Conservation (phyloP, 164 flowering plant species). For the Tinospora cordifolia region DNA sequence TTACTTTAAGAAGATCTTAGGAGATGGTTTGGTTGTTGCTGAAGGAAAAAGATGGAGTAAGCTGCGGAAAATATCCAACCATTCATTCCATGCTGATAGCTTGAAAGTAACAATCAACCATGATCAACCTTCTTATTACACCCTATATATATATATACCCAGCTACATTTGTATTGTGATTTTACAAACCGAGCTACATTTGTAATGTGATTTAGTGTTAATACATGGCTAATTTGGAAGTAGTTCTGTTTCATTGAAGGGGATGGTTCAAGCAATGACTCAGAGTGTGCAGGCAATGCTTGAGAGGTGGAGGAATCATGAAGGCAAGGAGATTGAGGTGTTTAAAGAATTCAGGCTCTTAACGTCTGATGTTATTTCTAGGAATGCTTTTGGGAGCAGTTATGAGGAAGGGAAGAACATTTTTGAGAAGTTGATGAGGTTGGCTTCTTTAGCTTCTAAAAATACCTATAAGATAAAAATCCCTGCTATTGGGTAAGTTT, state of each 20-base stretch:
- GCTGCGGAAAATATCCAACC: constrained; percentile 19
- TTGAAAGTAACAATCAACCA: constrained; percentile 25
- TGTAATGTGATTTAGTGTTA: no score
- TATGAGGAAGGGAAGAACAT: constrained; percentile 37
- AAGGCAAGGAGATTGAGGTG: no score
- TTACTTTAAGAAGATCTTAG: constrained; percentile 28
- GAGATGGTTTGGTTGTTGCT: constrained; percentile 32
- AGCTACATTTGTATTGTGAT: no score
- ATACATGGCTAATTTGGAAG: no score
- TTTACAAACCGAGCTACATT: no score
- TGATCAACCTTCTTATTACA: not conserved
- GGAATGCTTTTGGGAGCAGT: constrained; percentile 52
- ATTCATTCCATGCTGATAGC: constrained; percentile 36
- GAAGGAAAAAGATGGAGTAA: constrained; percentile 40
- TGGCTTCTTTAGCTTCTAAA: constrained; percentile 14
- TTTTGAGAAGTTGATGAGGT: constrained; percentile 24
- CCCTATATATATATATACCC: no score
- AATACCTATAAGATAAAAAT: constrained; percentile 15
- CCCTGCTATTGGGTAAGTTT: constrained; percentile 23
- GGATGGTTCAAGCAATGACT: constrained; percentile 34
- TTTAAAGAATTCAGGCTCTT: constrained; percentile 32
- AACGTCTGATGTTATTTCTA: constrained; percentile 43
- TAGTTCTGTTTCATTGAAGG: constrained; percentile 15
- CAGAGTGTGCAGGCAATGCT: constrained; percentile 32
- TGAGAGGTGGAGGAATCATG: constrained; percentile 26